These are phyloP conservation scores for Apophysomyces elegans DNA, from an alignment of 371 early-diverging fungal genomes.

Conservation along the genomic window DNA sequence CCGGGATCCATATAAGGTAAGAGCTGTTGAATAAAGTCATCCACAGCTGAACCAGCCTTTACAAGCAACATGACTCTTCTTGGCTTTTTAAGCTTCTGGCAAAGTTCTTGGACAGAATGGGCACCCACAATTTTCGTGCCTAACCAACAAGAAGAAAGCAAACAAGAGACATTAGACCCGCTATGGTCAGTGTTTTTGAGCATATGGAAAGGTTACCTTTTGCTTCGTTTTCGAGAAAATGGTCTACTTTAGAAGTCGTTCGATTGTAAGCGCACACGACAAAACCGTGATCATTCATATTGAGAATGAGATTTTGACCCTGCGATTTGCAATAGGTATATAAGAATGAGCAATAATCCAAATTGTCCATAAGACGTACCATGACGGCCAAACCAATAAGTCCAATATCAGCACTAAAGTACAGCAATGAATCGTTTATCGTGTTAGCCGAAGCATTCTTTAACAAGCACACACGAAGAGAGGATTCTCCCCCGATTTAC, in stretches of 20 bases:
- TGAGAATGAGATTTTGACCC: constrained; percentile 99
- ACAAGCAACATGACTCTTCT: constrained; percentile 98
- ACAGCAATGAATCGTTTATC: neutral
- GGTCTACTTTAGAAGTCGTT: constrained; percentile 94
- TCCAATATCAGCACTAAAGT: constrained; percentile 94
- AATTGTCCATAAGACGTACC: constrained; percentile 60
- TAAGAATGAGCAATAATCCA: neutral
- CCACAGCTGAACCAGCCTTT: constrained; percentile 97
- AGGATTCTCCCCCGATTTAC: too few species aligned
- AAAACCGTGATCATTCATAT: constrained; percentile 98
- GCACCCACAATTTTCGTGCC: constrained; percentile 94
- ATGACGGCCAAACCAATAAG: constrained; percentile 99
- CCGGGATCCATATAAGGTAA: constrained; percentile 85
- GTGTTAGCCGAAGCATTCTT: neutral
- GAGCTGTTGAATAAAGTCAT: constrained; percentile 91
- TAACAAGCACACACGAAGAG: neutral
- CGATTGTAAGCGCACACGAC: constrained; percentile 96
- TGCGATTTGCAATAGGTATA: constrained; percentile 53
- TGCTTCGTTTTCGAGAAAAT: constrained; percentile 94
- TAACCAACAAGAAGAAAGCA: constrained; percentile 17
- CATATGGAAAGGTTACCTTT: constrained; percentile 65
- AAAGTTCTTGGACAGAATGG: constrained; percentile 91
- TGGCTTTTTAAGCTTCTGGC: constrained; percentile 90
- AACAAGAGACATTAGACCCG: too few species aligned
- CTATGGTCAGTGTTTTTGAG: neutral